Conservation (phyloP, 1,139 yeast genomes). For the Sugiyamaella neomexicana region DNA sequence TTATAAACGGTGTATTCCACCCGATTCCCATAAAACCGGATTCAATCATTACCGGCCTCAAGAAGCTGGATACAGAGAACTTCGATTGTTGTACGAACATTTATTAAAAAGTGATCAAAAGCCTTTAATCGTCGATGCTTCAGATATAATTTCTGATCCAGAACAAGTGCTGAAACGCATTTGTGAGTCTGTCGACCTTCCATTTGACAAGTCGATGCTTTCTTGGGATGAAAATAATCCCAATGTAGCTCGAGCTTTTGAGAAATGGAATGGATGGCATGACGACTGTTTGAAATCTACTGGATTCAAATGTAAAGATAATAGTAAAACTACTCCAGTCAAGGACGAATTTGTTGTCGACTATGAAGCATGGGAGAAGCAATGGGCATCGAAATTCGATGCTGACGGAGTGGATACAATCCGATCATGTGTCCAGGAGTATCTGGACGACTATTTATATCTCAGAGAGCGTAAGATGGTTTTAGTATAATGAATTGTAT, state of each 20-base stretch:
- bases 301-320: conserved; percentile 27
- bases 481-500: neutral
- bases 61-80: conserved; percentile 37
- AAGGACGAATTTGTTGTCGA: conserved; percentile 27
- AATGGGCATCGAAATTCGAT: conserved; percentile 30
- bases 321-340: conserved; percentile 7
- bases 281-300: conserved; percentile 34
- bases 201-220: conserved; percentile 31
- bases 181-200: conserved; percentile 30
- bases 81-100: conserved; percentile 34
- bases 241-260: conserved; percentile 29
- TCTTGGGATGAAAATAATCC: conserved; percentile 32
- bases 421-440: conserved; percentile 28
- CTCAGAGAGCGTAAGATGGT: conserved; percentile 21
- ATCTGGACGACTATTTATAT: conserved; percentile 33
- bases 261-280: conserved; percentile 38
- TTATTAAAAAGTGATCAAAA: conserved; percentile 19
- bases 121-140: conserved; percentile 34
- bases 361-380: conserved; percentile 29
- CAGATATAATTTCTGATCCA: conserved; percentile 31
- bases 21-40: conserved; percentile 33
- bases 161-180: conserved; percentile 28
- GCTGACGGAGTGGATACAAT: conserved; percentile 27
- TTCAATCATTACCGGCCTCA: conserved; percentile 32
- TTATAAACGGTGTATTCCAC: conserved; percentile 37